Evolutionary conservation across 495 filamentous ascomycete genomes (phyloP), one percentile per base, ranked within the genome.

Genomic region (Pyrenopolyporus hunteri): DNA sequence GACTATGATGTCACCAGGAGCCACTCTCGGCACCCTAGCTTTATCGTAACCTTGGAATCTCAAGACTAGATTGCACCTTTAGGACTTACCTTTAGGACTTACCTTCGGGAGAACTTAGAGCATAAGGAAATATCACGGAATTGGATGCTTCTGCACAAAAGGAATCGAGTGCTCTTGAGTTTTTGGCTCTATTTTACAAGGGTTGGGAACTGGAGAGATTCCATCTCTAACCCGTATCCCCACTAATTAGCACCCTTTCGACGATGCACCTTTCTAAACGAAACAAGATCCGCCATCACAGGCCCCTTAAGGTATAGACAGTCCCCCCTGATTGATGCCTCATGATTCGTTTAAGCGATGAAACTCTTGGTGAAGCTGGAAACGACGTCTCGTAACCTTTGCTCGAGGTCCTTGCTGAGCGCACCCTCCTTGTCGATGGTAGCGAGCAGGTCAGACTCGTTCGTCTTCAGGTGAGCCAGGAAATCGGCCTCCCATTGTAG

Each of bases 371-470:
- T 95, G 87, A 98, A 98, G 76, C 54, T 82, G 59, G 56, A 49
- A 68, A 91, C 86, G 69, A 88, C 82, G 56, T 96, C 88, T 84
- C 86, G 91, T 74, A 98, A 81, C 80, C 87, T 87, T 64, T 77
- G 83, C 86, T 98, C 94, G 47, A 93, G 82, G 29, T 96, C 95
- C 85, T 97, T 96, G 87, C 89, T 92, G 72, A 98, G 76, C 73
- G 91, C 84, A 77, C 94, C 94, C 84, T 98, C 93, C 84, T 93
- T 92, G 71, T 95, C 91, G 70, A 98, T 98, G 70, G 88, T 87
- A 65, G 87, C 81, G 54, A 95, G 76, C 59, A 98, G 80, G 63
- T 91, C 93, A 19, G 85, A 72, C 84, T 97, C 87, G 82, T 89
- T 93, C 74, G 83, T 89, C 85, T 87, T 92, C 71, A 98, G 80